Percentiles rank a stretch among this genome's conserved stretches.
These are phyloP conservation scores for Tolypocladium pustulatum DNA, from an alignment of 2,329 filamentous ascomycete genomes.

Conservation along the genomic window DNA sequence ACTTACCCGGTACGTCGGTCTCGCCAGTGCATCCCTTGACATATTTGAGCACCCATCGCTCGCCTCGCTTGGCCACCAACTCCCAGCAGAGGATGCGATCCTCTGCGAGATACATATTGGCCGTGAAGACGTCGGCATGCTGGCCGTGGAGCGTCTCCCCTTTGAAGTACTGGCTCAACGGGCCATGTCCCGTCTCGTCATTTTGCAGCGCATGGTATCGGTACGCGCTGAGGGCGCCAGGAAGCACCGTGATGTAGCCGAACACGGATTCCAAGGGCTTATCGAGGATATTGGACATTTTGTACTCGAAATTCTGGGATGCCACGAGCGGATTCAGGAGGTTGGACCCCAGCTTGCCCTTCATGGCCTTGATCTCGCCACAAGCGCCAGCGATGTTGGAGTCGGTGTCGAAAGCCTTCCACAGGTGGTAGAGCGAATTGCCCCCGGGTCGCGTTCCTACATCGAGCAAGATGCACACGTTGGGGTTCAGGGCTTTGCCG, in stretches of 20 bases:
- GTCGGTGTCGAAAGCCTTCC: constrained; percentile 98
- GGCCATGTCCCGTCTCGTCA: constrained; percentile 88
- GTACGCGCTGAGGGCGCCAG: constrained; percentile 90
- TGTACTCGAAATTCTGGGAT: constrained; percentile 98
- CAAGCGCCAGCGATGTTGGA: constrained; percentile 95
- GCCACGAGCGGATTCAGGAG: constrained; percentile 90
- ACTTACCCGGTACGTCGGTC: constrained; percentile 89
- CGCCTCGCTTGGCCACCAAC: constrained; percentile 85
- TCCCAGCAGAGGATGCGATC: constrained; percentile 91
- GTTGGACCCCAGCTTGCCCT: constrained; percentile 72
- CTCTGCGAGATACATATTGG: constrained; percentile 90
- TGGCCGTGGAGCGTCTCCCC: constrained; percentile 94
- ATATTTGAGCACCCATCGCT: constrained; percentile 96
- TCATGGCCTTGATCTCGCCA: constrained; percentile 95
- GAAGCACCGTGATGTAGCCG: constrained; percentile 94
- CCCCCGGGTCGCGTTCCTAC: constrained; percentile 86
- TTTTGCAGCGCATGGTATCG: constrained; percentile 94
- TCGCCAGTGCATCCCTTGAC: constrained; percentile 95
- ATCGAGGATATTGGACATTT: constrained; percentile 98
- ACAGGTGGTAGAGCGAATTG: constrained; percentile 91
- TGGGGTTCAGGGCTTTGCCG: constrained; percentile 82
- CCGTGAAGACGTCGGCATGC: constrained; percentile 93
- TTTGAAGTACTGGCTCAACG: constrained; percentile 97
- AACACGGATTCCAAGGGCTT: constrained; percentile 96
- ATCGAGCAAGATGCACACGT: constrained; percentile 93